Evolutionary conservation across 768 basidiomycete species (phyloP), one percentile per base, ranked within the genome.

Genomic region (Pisolithus sp.): DNA sequence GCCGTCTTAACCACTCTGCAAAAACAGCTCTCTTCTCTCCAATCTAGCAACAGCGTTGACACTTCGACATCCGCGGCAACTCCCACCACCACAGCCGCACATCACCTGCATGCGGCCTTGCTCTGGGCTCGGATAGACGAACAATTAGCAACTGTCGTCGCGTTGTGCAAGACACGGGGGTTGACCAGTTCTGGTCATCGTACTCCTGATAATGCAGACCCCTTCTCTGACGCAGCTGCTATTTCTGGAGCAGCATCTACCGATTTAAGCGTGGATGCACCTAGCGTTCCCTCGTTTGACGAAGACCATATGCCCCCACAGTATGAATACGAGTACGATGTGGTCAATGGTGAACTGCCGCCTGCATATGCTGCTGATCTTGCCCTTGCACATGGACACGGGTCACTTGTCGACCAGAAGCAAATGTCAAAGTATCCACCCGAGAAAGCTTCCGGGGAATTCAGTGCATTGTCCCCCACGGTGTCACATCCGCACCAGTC

Each of bases 71-170:
- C 43, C 15, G 15, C 7, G 3, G 17, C 60, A 6, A 50, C 36
- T 5, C 50, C 55, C n/a, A 45, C 46, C 30, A 45, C 49, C 20
- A 53, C 77, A 20, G 81, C 81, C 3, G 71, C 72, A 12, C 70
- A 75, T 34, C 73, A 63, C 9, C 79, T 86, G 2, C 82, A 86
- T 60, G 69, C 75, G 1, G 76, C 85, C 0, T 71, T 90, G 12
- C 69, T 93, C 0, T 93, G 90, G 89, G 71, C 79, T 3, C 74
- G 77, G 31, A 82, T 93, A 28, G 88, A 90, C 57, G 75, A 80
- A 47, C 79, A 90, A 46, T 76, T 92, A 2, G 90, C 90, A 57
- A 71, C 68, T 15, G 79, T 93, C 15, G 73, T 83, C 0, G 66
- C 76, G 3, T 73, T 91, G 62, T 89, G 86, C 64, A 81, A 75